These are phyloP conservation scores for Hyaloscypha variabilis DNA, from an alignment of 495 filamentous ascomycete species.

Conservation along the genomic window DNA sequence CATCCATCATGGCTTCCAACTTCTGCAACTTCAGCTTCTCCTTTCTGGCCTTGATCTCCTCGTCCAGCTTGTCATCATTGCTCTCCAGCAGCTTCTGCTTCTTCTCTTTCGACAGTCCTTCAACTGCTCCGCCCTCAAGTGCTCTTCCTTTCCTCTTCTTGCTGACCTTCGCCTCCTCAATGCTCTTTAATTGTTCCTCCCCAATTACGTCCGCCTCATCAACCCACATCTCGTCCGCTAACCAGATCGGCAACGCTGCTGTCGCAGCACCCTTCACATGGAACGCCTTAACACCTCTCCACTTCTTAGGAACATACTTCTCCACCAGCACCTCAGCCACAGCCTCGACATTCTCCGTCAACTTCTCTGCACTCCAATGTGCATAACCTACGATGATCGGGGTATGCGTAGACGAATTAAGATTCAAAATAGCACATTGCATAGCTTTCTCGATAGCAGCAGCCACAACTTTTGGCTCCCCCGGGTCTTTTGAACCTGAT, in stretches of 20 bases:
- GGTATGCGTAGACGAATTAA: slow-evolving; percentile 67
- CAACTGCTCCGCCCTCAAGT: slow-evolving; percentile 46
- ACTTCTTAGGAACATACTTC: slow-evolving; percentile 79
- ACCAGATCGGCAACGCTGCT: slow-evolving; percentile 86
- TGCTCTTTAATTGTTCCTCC: slow-evolving; percentile 52
- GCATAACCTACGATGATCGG: slow-evolving; percentile 72
- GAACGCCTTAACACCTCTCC: slow-evolving; percentile 78
- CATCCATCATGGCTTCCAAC: slow-evolving; percentile 34
- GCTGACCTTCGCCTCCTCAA: slow-evolving; percentile 52
- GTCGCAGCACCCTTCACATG: slow-evolving; percentile 90
- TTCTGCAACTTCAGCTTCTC: slow-evolving; percentile 61
- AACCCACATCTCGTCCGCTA: slow-evolving; percentile 87
- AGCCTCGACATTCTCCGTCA: slow-evolving; percentile 77
- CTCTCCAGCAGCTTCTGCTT: slow-evolving; percentile 55
- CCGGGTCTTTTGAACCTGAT: slow-evolving; percentile 33
- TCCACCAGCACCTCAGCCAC: slow-evolving; percentile 69
- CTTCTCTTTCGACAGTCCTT: slow-evolving; percentile 44
- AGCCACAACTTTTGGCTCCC: slow-evolving; percentile 58
- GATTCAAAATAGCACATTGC: slow-evolving; percentile 69
- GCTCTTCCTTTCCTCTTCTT: slow-evolving; percentile 36
- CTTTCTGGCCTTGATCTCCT: slow-evolving; percentile 61
- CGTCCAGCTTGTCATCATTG: slow-evolving; percentile 58
- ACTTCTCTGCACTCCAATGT: slow-evolving; percentile 69
- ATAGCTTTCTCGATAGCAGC: slow-evolving; percentile 74
- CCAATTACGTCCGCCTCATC: slow-evolving; percentile 77